Base-by-base conservation (phyloP, 208 protist genomes). In the Blechomonas ayalai region DNA sequence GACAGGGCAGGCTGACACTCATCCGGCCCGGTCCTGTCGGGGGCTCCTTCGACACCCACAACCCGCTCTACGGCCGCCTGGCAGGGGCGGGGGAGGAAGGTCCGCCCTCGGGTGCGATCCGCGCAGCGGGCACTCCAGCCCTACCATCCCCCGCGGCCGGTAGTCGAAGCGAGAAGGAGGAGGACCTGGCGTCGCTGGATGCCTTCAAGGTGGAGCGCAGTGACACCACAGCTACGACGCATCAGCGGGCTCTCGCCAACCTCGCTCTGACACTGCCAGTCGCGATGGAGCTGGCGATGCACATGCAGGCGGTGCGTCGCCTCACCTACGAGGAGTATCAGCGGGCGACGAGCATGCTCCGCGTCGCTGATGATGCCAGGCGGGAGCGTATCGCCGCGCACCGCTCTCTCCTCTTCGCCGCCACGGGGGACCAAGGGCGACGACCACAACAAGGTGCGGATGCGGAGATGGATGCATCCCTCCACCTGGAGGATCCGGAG, bases 211-310 rank as follows among this genome's bases (percentile, higher is more conserved):
- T 54, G 2, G 59, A 16, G 39, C 5, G 20, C 20, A 61, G 29
- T 15, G 67, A 88, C 40, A 65, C 69, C 7, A 52, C 70, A 3
- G 69, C 64, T 27, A 40, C 49, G 19, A 82, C 77, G 19, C 80
- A 92, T 59, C 76, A 69, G 35, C 63, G 59, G 31, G 71, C 73
- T 1, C 67, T 89, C 18, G 68, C 69, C 12, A 65, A 57, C 5
- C 62, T 92, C 16, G 77, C 69, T 35, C 51, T 92, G n/a, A 60
- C 65, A 12, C 51, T 92, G 23, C 58, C 78, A 24, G 69, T 74
- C 10, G 68, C 73, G 5, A 68, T 87, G 49, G 77, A 89, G 55
- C 59, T 81, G 13, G 73, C 73, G 16, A 80, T 77, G 71, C 73
- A 85, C 52, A 73, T 84, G 64, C 49, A 61, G 0, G 45, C 50